phyloP scores from a whole-genome alignment of 768 basidiomycete species.

The Phaffia tasmanica region DNA sequence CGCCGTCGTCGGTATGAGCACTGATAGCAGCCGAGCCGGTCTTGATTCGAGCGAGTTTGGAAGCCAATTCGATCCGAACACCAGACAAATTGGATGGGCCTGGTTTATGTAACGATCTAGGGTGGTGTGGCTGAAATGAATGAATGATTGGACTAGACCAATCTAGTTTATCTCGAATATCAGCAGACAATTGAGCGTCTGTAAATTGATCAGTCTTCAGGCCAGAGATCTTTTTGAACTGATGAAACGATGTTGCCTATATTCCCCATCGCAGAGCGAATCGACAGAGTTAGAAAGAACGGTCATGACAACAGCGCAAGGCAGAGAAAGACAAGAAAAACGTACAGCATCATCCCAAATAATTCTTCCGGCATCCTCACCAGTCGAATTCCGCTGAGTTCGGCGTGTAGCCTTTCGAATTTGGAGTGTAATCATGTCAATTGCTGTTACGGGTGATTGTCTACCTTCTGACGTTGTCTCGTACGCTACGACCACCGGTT shows the following conservation, averaged over 20 bases:
- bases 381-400: no score
- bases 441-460: constrained; percentile 2
- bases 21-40: background rate
- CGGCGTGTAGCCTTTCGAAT: background rate
- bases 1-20: background rate
- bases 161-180: constrained; percentile 4
- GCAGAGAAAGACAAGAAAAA: background rate
- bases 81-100: background rate
- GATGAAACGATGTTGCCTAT: background rate
- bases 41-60: background rate
- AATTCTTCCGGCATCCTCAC: background rate
- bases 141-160: constrained; percentile 10
- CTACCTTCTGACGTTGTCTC: background rate
- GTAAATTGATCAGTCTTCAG: constrained; percentile 12
- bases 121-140: no score
- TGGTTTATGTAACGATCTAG: background rate
- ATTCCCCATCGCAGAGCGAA: background rate
- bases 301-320: background rate
- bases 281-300: no score
- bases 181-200: background rate
- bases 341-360: constrained; percentile 17
- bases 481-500: constrained; percentile 14
- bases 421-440: background rate
- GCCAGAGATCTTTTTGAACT: background rate
- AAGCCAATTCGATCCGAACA: background rate